Base-by-base conservation (phyloP, 164 flowering plant species). In the Malania oleifera region DNA sequence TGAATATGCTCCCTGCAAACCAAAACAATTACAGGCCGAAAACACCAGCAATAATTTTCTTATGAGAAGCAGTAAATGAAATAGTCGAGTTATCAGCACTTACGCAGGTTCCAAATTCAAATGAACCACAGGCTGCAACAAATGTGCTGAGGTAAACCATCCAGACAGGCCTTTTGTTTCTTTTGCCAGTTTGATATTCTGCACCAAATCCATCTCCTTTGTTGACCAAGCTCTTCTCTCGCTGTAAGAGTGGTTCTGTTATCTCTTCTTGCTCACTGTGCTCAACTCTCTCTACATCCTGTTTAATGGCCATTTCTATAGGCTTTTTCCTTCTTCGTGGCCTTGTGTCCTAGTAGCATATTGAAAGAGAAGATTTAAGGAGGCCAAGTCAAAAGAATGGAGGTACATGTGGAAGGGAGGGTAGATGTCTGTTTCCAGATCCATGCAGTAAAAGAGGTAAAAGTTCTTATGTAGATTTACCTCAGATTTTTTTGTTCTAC, bases 81-180 rank as follows among this genome's bases (percentile, higher is more conserved):
- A 49, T 25, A 10, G 19, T 26, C 14, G 10, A 57, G 17, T 19
- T 8, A 0, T 7, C 14, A 41, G 23, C 26, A 67, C 78, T 79
- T 70, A 79, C 82, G 51, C 91, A 77, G 14, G 77, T 35, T 58
- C 98, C 98, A 56, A 90, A 87, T 38, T 65, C 85, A 54, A 71
- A 90, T 19, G 97, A 87, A n/a, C 98, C 98, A 65, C 89, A 84
- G 31, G 86, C 96, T 17, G 97, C 96, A 31, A 86, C 85, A 54
- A 82, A 74, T 0, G 96, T 93, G 64, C 82, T 82, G 64, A 90
- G 67, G 31, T 86, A 81, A 71, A 86, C 87, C 89, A 89, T 80
- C 75, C 77, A 77, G 20, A 67, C 59, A 14, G 77, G 69, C 13
- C 62, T 73, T 53, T 53, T 70, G 53, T 50, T 28, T 51, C 57